Evolutionary conservation across 2,329 filamentous ascomycete genomes (phyloP).

Genomic region (Coniochaeta sp.): DNA sequence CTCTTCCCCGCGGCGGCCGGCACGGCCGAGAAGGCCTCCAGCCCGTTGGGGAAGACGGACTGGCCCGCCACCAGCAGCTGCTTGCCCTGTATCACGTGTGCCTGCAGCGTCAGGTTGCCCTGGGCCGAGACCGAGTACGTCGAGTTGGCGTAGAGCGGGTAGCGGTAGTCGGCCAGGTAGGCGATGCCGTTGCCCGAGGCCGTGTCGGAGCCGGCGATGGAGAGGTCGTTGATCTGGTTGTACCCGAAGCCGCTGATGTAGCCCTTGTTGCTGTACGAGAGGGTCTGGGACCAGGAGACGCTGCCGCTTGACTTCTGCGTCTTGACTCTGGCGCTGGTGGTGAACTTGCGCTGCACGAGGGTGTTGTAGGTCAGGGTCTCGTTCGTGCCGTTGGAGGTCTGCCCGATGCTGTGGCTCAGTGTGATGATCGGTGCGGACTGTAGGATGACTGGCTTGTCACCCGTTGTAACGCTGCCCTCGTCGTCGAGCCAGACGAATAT

Average conservation of each 20-base stretch:
- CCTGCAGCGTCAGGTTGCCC: constrained; percentile 38
- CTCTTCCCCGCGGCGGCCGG: constrained; percentile 7
- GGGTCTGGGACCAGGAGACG: constrained; percentile 50
- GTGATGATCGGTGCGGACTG: constrained; percentile 33
- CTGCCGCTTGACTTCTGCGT: constrained; percentile 30
- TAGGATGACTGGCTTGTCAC: constrained; percentile 24
- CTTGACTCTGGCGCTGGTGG: constrained; percentile 41
- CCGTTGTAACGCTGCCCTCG: constrained; percentile 42
- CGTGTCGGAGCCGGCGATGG: constrained; percentile 20
- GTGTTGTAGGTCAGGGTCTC: constrained; percentile 53
- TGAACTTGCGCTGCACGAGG: constrained; percentile 45
- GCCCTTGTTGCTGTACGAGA: constrained; percentile 46
- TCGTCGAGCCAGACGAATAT: constrained; percentile 69
- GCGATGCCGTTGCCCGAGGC: not conserved
- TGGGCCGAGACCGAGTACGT: constrained; percentile 33
- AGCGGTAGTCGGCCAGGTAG: constrained; percentile 39
- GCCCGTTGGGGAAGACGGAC: constrained; percentile 46
- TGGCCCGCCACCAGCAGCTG: constrained; percentile 27
- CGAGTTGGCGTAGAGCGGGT: constrained; percentile 53
- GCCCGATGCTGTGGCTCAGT: constrained; percentile 39
- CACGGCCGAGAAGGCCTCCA: constrained; percentile 44
- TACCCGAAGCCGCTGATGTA: constrained; percentile 28
- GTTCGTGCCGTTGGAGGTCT: constrained; percentile 40
- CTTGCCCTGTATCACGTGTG: constrained; percentile 32
- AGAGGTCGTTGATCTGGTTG: constrained; percentile 33